Percentiles rank a stretch among this genome's conserved stretches.
Evolutionary conservation across 306 rosid genomes (phyloP).

Genomic region (Dalbergia cultrata): DNA sequence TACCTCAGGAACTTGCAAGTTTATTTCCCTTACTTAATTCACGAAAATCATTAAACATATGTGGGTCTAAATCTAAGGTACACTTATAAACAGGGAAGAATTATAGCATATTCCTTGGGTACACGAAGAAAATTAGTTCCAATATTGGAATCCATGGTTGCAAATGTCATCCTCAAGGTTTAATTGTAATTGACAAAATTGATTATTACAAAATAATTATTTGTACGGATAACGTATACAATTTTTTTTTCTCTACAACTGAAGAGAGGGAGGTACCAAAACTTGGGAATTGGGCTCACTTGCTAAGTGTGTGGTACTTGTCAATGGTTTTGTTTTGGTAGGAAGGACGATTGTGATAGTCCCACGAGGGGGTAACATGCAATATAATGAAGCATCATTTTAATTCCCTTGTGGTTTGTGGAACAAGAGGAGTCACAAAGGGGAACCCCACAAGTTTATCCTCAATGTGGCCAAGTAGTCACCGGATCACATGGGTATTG

Average conservation of each 20-base stretch:
- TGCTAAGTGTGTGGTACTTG: slow-evolving; percentile 59
- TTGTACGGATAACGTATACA: not conserved
- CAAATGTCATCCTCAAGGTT: slow-evolving; percentile 29
- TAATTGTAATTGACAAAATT: not conserved
- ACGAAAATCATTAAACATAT: not conserved
- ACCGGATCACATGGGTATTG: slow-evolving; percentile 89
- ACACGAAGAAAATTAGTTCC: not conserved
- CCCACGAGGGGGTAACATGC: slow-evolving; percentile 99
- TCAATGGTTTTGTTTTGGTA: slow-evolving; percentile 61
- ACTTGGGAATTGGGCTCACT: slow-evolving; percentile 35
- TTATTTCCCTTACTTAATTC: not conserved
- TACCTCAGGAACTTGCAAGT: no score
- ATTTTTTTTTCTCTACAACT: not conserved
- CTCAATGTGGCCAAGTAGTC: slow-evolving; percentile 70
- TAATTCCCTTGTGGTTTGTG: slow-evolving; percentile 57
- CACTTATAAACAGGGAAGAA: not conserved
- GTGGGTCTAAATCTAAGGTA: not conserved
- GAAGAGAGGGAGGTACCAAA: not conserved
- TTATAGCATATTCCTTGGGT: not conserved
- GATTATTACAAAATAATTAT: no score
- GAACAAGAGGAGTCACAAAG: not conserved
- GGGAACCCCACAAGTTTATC: slow-evolving; percentile 61
- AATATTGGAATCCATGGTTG: not conserved
- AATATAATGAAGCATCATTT: slow-evolving; percentile 53
- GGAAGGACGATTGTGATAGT: slow-evolving; percentile 63